A percentile compares a stretch with the other conserved stretches of the same genome.
Evolutionary conservation across 2,329 filamentous ascomycete genomes (phyloP).

Genomic region (Colletotrichum higginsianum): DNA sequence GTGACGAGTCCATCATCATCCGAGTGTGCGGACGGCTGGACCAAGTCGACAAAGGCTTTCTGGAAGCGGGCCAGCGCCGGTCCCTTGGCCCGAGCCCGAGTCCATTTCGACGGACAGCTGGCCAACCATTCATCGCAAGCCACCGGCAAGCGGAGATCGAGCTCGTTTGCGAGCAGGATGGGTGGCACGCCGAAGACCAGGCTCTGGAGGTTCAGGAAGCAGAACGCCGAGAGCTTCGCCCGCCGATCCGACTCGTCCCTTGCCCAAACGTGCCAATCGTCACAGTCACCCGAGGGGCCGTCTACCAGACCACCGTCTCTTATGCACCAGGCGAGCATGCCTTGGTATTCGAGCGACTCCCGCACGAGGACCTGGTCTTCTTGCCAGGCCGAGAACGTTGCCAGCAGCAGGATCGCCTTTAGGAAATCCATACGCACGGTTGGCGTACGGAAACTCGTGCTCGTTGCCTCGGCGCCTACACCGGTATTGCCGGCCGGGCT

Average conservation of each 20-base stretch:
- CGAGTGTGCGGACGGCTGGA: background rate
- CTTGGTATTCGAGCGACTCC: slow-evolving; percentile 20
- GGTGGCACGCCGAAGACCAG: slow-evolving; percentile 27
- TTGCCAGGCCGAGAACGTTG: slow-evolving; percentile 17
- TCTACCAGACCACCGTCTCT: slow-evolving; percentile 11
- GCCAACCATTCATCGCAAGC: slow-evolving; percentile 16
- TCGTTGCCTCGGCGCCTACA: too few species aligned
- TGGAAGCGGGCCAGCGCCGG: slow-evolving; percentile 4
- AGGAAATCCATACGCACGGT: too few species aligned
- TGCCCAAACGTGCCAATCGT: slow-evolving; percentile 22
- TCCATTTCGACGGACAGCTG: background rate
- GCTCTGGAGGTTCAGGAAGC: slow-evolving; percentile 29
- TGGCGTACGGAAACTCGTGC: too few species aligned
- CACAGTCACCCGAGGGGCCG: background rate
- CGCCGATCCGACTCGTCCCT: slow-evolving; percentile 11
- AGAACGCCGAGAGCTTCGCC: slow-evolving; percentile 21
- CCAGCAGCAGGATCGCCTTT: too few species aligned
- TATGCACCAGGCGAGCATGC: slow-evolving; percentile 22
- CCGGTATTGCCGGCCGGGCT: too few species aligned
- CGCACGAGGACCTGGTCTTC: slow-evolving; percentile 15
- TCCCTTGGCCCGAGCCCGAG: background rate
- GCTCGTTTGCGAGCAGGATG: slow-evolving; percentile 11
- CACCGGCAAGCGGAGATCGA: slow-evolving; percentile 3
- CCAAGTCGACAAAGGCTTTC: slow-evolving; percentile 5
- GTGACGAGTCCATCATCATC: background rate